Conservation (phyloP, 2,329 filamentous ascomycete genomes). For the Rugonectria rugulosa region DNA sequence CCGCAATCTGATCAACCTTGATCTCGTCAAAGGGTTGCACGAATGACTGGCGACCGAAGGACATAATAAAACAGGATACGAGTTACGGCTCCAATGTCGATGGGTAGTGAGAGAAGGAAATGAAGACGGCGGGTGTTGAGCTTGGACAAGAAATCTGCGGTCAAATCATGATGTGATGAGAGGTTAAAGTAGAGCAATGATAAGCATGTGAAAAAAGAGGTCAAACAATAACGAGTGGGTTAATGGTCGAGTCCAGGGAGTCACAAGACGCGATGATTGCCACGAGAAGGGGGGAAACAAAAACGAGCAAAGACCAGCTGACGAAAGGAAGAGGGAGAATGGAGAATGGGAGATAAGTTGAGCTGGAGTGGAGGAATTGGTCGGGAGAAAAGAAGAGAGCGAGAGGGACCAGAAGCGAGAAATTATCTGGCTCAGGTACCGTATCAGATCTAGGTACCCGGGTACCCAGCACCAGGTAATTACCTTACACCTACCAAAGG, state of each 20-base stretch:
- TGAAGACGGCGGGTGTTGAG: constrained; percentile 6
- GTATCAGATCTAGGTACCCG: too few species aligned
- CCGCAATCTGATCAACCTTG: constrained; percentile 43
- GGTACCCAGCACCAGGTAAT: too few species aligned
- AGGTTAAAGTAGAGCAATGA: constrained; percentile 2
- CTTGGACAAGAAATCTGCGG: not conserved
- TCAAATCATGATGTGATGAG: constrained; percentile 27
- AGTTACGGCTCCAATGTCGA: not conserved
- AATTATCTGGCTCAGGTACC: too few species aligned
- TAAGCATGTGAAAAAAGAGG: constrained; percentile 14
- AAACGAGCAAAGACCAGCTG: constrained; percentile 8
- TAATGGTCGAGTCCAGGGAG: not conserved
- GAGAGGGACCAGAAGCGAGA: not conserved
- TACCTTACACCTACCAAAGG: too few species aligned
- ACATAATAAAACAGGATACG: constrained; percentile 21
- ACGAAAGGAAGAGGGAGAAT: constrained; percentile 1
- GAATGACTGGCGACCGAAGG: constrained; percentile 25
- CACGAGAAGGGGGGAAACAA: not conserved
- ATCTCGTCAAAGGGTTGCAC: constrained; percentile 38
- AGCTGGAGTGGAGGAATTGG: too few species aligned
- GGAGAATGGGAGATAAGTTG: not conserved
- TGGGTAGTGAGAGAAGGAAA: not conserved
- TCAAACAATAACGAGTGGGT: not conserved
- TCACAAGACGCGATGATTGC: constrained; percentile 8
- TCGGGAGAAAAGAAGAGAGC: too few species aligned